Evolutionary conservation across 805 yeast genomes (phyloP).

Genomic region (Candida caryicola): DNA sequence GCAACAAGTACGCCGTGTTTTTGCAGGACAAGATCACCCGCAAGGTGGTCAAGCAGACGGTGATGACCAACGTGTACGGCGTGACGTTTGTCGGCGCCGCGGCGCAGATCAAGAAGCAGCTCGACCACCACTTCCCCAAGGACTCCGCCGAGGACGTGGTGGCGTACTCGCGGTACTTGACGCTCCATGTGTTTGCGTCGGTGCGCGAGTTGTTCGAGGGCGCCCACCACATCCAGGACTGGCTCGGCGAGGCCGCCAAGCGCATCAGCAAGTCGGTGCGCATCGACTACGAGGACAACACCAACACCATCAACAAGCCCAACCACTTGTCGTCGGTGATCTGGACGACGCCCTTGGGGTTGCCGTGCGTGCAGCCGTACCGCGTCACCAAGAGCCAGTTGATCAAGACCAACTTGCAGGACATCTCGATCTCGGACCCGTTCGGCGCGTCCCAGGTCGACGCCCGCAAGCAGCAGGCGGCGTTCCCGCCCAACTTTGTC

Average conservation of each 20-base stretch:
- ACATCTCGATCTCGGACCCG: conserved; percentile 87
- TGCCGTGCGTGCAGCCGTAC: conserved; percentile 97
- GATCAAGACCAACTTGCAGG: conserved; percentile 80
- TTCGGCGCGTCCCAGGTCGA: conserved; percentile 78
- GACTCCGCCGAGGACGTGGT: conserved; percentile 39
- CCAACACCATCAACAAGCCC: conserved; percentile 39
- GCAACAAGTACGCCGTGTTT: conserved; percentile 51
- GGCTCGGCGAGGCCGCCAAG: conserved; percentile 87
- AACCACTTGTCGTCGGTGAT: conserved; percentile 82
- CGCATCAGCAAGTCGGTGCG: conserved; percentile 76
- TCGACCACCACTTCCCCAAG: conserved; percentile 56
- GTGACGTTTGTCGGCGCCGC: conserved; percentile 93
- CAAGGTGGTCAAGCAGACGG: conserved; percentile 93
- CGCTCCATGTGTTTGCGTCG: conserved; percentile 75
- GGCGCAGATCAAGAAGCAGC: conserved; percentile 78
- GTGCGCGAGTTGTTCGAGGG: conserved; percentile 83
- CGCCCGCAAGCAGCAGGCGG: conserved; percentile 84
- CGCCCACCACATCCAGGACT: conserved; percentile 94
- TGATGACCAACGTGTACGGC: conserved; percentile 97
- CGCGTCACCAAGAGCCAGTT: conserved; percentile 63
- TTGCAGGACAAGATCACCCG: conserved; percentile 67
- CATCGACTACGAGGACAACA: conserved; percentile 51
- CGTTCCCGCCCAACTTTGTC: conserved; percentile 92
- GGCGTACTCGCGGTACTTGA: conserved; percentile 56
- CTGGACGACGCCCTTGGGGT: conserved; percentile 96